Evolutionary conservation across 345 rosid genomes (phyloP).

Genomic region (Hevea brasiliensis): DNA sequence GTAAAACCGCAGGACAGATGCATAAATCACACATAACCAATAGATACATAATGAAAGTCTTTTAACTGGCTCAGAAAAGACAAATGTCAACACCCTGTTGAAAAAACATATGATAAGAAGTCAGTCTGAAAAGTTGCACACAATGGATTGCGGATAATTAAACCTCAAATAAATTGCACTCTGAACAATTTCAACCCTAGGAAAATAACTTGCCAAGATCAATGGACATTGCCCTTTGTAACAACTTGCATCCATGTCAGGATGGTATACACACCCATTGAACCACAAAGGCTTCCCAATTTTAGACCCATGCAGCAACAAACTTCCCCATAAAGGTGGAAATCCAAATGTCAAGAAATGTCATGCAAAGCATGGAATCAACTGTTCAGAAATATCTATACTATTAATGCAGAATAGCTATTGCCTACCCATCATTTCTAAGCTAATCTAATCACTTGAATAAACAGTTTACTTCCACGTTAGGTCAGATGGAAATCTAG

Average conservation of each 20-base stretch:
- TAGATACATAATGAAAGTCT: constrained; percentile 75
- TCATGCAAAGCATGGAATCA: neutral
- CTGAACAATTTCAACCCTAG: neutral
- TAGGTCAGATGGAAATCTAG: neutral
- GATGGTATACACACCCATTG: neutral
- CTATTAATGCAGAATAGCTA: neutral
- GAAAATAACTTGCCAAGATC: neutral
- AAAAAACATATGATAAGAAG: constrained; percentile 16
- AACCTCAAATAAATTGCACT: neutral
- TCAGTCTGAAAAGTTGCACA: neutral
- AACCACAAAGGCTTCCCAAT: neutral
- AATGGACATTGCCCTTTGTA: neutral
- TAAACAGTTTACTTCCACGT: neutral
- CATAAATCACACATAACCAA: constrained; percentile 69
- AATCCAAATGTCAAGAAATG: neutral
- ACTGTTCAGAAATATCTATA: neutral
- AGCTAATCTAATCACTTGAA: neutral
- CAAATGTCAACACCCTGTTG: constrained; percentile 72
- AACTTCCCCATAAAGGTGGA: neutral
- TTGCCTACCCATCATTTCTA: neutral
- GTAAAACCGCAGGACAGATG: constrained; percentile 72
- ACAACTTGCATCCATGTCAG: neutral
- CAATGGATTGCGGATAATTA: neutral
- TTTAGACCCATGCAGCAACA: neutral
- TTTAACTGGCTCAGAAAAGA: constrained; percentile 72